A percentile compares a stretch with the other conserved stretches of the same genome.
Evolutionary conservation across 2,329 filamentous ascomycete species (phyloP).

Genomic region (Cladosporium sp.): DNA sequence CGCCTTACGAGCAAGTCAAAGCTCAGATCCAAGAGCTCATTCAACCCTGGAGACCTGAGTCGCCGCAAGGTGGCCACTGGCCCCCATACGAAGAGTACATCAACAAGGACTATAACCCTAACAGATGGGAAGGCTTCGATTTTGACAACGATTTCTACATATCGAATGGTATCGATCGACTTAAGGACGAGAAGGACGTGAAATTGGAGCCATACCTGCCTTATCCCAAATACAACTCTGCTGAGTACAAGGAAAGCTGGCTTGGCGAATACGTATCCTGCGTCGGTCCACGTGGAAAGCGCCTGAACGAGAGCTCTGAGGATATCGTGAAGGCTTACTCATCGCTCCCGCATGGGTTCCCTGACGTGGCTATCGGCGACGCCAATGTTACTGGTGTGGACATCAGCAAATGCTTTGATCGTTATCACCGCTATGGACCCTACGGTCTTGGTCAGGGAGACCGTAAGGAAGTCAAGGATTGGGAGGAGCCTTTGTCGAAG

Average conservation of each 20-base stretch:
- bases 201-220: constrained; percentile 57
- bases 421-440: constrained; percentile 46
- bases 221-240: constrained; percentile 65
- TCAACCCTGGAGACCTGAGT: constrained; percentile 34
- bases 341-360: constrained; percentile 55
- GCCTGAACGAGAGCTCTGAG: constrained; percentile 51
- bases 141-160: constrained; percentile 38
- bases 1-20: constrained; percentile 13
- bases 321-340: constrained; percentile 61
- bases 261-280: constrained; percentile 60
- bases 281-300: constrained; percentile 52
- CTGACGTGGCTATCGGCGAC: constrained; percentile 58
- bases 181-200: constrained; percentile 19
- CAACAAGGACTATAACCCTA: constrained; percentile 42
- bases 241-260: constrained; percentile 53
- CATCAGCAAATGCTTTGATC: constrained; percentile 62
- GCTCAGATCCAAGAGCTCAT: constrained; percentile 39
- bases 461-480: constrained; percentile 31
- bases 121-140: constrained; percentile 44
- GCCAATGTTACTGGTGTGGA: constrained; percentile 58
- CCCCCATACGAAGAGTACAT: constrained; percentile 41
- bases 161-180: constrained; percentile 27
- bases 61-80: constrained; percentile 36
- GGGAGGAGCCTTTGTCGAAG: constrained; percentile 30
- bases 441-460: constrained; percentile 55